Percentiles rank a stretch among this genome's conserved stretches.
Evolutionary conservation across 805 yeast species (phyloP).

Genomic region (Schizosaccharomyces osmophilus): DNA sequence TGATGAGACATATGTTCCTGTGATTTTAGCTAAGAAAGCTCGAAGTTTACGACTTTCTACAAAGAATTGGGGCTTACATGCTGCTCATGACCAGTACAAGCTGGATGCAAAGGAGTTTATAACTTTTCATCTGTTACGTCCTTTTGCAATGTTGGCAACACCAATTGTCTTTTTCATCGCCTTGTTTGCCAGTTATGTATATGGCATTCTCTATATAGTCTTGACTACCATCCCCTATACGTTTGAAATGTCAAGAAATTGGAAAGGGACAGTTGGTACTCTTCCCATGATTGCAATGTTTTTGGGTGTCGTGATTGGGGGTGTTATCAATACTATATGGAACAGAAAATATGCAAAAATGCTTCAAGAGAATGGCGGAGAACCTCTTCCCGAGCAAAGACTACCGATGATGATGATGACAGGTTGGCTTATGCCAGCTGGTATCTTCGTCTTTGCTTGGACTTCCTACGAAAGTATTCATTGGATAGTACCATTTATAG

Average conservation of each 20-base stretch:
- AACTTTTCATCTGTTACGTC: slow-evolving; percentile 41
- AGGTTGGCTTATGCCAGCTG: slow-evolving; percentile 36
- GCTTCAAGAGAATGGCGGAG: neutral
- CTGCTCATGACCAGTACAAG: slow-evolving; percentile 44
- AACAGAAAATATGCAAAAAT: neutral
- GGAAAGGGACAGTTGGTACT: neutral
- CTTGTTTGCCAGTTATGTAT: neutral
- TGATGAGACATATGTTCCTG: slow-evolving; percentile 52
- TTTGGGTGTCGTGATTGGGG: neutral
- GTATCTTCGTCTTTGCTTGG: slow-evolving; percentile 61
- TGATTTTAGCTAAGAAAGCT: slow-evolving; percentile 40
- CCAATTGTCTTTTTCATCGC: neutral
- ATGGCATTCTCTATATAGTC: neutral
- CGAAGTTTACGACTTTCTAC: slow-evolving; percentile 35
- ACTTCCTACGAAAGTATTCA: slow-evolving; percentile 46
- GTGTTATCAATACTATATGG: neutral
- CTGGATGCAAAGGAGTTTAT: slow-evolving; percentile 33
- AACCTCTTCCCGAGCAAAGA: slow-evolving; percentile 36
- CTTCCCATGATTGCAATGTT: neutral
- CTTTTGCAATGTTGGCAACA: slow-evolving; percentile 35
- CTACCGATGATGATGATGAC: slow-evolving; percentile 43
- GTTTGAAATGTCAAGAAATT: neutral
- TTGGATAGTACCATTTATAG: slow-evolving; percentile 30
- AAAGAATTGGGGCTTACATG: slow-evolving; percentile 66
- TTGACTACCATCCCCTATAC: neutral